These are phyloP conservation scores for Xylariomycetidae sp. DNA, from an alignment of 2,329 filamentous ascomycete species.

Conservation along the genomic window DNA sequence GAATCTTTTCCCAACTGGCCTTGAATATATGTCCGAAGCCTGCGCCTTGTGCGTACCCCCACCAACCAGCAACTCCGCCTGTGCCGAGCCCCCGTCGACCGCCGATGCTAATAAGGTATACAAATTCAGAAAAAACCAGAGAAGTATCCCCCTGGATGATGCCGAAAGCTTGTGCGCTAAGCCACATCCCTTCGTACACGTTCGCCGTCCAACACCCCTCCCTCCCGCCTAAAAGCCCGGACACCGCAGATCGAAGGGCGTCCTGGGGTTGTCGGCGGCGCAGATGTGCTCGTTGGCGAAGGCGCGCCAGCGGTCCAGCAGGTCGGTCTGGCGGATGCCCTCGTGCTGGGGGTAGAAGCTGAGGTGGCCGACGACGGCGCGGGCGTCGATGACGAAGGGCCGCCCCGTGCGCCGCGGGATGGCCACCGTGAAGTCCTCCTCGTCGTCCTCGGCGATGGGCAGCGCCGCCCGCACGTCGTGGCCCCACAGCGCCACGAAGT, in stretches of 20 bases:
- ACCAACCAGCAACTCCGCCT: too few relatives aligned
- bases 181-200: too few relatives aligned
- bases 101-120: too few relatives aligned
- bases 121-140: too few relatives aligned
- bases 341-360: slow-evolving; percentile 38
- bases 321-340: slow-evolving; percentile 42
- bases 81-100: too few relatives aligned
- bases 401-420: slow-evolving; percentile 32
- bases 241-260: slow-evolving; percentile 20
- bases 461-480: slow-evolving; percentile 40
- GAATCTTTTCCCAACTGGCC: too few relatives aligned
- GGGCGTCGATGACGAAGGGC: slow-evolving; percentile 46
- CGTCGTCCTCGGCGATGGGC: slow-evolving; percentile 38
- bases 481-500: slow-evolving; percentile 48
- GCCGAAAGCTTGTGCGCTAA: too few relatives aligned
- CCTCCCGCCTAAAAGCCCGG: slow-evolving; percentile 15
- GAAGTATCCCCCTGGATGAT: too few relatives aligned
- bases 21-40: too few relatives aligned
- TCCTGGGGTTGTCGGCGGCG: slow-evolving; percentile 16
- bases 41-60: too few relatives aligned
- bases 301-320: slow-evolving; percentile 45
- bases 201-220: too few relatives aligned
- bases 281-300: slow-evolving; percentile 49
- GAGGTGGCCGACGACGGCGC: slow-evolving; percentile 47
- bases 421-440: slow-evolving; percentile 38